Base-by-base conservation (phyloP, 2,329 filamentous ascomycete species). In the Claviceps sorghi region DNA sequence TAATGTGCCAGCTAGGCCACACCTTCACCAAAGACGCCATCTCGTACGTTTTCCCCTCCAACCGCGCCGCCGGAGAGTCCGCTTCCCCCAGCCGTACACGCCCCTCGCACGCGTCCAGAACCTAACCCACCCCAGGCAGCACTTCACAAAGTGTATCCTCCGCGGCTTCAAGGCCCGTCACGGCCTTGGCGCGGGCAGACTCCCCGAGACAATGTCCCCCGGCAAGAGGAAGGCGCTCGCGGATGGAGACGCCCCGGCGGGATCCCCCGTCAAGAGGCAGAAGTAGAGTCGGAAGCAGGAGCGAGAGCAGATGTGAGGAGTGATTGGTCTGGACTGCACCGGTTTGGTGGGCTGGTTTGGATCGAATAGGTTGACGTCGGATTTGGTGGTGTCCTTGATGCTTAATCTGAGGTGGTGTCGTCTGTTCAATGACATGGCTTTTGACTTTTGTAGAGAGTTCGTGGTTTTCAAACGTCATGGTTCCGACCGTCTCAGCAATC, bases 1-100 rank as follows among this genome's bases (percentile, higher is more conserved):
- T 65, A 38, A 69, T 71, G 68, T 53, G 48, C 2, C 22, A 52
- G 2, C 59, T 66, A 17, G 67, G 67, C 10, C 65, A 70, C 26
- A 36, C 52, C 9, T 71, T 70, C 34, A 66, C 64, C 52, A 64
- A 66, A 36, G 66, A 67, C n/a, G 69, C 69, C 36, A 64, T 71
- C 40, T 63, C 59, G 69, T 71, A 58, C 41, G 67, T 62, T 26
- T 26, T 26, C 26, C 26, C 26, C 26, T 26, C 26, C 26, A 26
- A n/a, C n/a, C 26, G 5, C 26, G 26, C 26, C 26, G 26, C 5
- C 5, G 3, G 26, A 5, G 26, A 26, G 3, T 26, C 26, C 5
- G 26, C 5, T 3, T 26, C 26, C 5, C 26, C 26, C 26, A 26
- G 26, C 4, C 32, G 2, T 34, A 34, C 32, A 34, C 9, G 19